A percentile compares a stretch with the other conserved stretches of the same genome.
Conservation (phyloP, 2,329 filamentous ascomycete genomes). For the Aspergillus oerlinghausenensis region DNA sequence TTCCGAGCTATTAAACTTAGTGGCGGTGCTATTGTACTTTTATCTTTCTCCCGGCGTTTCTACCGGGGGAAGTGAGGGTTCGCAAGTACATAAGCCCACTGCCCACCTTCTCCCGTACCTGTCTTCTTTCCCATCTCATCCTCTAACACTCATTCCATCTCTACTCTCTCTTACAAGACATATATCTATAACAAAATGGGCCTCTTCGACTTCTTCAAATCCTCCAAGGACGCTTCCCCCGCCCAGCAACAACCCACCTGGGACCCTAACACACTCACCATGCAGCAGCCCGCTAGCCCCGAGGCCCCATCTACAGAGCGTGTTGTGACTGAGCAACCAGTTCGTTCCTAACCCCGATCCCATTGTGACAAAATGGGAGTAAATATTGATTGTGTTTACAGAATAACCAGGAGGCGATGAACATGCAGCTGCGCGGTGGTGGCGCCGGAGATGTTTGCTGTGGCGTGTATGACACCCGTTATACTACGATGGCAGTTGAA, state of each 20-base stretch:
- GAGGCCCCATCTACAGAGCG: conserved; percentile 16
- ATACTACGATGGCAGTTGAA: not conserved
- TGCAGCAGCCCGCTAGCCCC: conserved; percentile 24
- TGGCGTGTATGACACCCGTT: conserved; percentile 20
- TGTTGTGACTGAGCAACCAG: conserved; percentile 20
- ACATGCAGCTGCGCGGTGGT: conserved; percentile 26
- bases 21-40: not conserved
- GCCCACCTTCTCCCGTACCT: not conserved
- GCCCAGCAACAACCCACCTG: conserved; percentile 15
- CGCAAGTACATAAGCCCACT: not conserved
- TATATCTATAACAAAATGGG: conserved; percentile 10
- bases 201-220: conserved; percentile 25
- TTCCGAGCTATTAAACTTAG: not conserved
- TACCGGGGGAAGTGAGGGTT: not conserved
- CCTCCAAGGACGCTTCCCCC: conserved; percentile 15
- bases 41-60: not conserved
- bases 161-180: not conserved
- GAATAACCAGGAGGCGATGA: conserved; percentile 15
- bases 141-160: too few relatives aligned
- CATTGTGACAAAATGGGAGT: not conserved
- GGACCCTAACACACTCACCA: conserved; percentile 24
- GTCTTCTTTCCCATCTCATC: not conserved
- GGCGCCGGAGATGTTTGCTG: conserved; percentile 25
- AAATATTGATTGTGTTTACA: not conserved
- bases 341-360: conserved; percentile 6